These are phyloP conservation scores for Hevea brasiliensis DNA, from an alignment of 345 rosid genomes.

Conservation along the genomic window DNA sequence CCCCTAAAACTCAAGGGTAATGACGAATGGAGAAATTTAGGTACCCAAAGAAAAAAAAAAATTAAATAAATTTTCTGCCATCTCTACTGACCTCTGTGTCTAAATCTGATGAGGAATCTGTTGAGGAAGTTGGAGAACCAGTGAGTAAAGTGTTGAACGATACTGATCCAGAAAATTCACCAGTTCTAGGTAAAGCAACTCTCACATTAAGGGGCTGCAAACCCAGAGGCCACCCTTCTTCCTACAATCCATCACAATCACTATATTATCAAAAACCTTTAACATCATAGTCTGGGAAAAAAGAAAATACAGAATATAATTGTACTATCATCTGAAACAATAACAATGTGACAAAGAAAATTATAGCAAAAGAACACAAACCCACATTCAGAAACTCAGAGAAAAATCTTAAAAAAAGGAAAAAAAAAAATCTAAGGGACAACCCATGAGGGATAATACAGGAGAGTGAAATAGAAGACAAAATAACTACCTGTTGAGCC, in stretches of 20 bases:
- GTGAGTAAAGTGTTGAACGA: conserved; percentile 48
- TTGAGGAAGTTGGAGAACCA: conserved; percentile 43
- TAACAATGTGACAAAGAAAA: conserved; percentile 15
- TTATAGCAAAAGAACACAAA: conserved; percentile 22
- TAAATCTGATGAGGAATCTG: conserved; percentile 54
- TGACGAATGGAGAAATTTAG: neutral
- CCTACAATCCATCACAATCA: conserved; percentile 27
- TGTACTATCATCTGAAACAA: conserved; percentile 19
- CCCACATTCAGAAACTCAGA: conserved; percentile 8
- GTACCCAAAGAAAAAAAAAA: neutral
- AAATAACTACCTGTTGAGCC: conserved; percentile 36
- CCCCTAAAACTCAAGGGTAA: conserved; percentile 6
- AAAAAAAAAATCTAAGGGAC: conserved; percentile 13
- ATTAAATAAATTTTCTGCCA: conserved; percentile 3
- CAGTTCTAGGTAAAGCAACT: conserved; percentile 36
- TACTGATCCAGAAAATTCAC: conserved; percentile 37
- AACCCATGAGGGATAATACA: conserved; percentile 12
- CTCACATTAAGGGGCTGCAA: conserved; percentile 45
- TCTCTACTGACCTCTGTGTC: conserved; percentile 58
- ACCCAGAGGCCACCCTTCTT: conserved; percentile 57
- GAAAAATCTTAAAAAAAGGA: neutral
- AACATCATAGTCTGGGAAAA: neutral
- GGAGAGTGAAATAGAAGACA: conserved; percentile 25
- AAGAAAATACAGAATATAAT: neutral
- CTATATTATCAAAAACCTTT: neutral